Evolutionary conservation across 306 rosid species (phyloP).

Genomic region (Gleditsia sinensis): DNA sequence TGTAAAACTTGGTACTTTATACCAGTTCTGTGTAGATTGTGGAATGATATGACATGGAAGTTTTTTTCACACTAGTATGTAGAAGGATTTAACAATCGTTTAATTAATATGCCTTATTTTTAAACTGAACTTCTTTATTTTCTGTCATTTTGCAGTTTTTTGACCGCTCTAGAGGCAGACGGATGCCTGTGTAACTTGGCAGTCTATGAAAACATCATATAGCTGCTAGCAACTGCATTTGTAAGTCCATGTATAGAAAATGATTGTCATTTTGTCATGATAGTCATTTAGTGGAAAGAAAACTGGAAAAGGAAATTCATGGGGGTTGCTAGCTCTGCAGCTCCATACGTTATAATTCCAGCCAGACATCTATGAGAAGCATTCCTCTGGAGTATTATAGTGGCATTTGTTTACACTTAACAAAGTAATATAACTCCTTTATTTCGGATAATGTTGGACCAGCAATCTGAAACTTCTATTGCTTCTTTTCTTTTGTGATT

Average conservation of each 20-base stretch:
- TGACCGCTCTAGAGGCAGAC: constrained; percentile 76
- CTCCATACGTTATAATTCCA: constrained; percentile 13
- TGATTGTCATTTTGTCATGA: constrained; percentile 26
- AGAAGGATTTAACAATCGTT: constrained; percentile 10
- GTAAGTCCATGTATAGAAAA: constrained; percentile 52
- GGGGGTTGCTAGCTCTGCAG: constrained; percentile 27
- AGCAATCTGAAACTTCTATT: not conserved
- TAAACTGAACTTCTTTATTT: not conserved
- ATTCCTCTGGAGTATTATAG: not conserved
- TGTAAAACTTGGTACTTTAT: not conserved
- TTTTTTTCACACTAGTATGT: not conserved
- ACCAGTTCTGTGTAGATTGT: not conserved
- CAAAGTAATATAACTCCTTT: not conserved
- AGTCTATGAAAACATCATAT: constrained; percentile 25
- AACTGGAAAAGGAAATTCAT: not conserved
- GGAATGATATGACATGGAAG: not conserved
- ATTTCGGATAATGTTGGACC: not conserved
- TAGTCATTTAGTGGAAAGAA: not conserved
- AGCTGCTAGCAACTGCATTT: constrained; percentile 35
- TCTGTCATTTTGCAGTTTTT: constrained; percentile 60
- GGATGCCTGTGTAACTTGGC: constrained; percentile 76
- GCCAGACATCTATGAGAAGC: constrained; percentile 12
- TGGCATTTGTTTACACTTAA: not conserved
- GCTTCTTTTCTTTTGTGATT: not conserved
- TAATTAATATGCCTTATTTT: constrained; percentile 1